These are phyloP conservation scores for Apiotrichum akiyoshidainum DNA, from an alignment of 1,284 basidiomycete genomes.

Conservation along the genomic window DNA sequence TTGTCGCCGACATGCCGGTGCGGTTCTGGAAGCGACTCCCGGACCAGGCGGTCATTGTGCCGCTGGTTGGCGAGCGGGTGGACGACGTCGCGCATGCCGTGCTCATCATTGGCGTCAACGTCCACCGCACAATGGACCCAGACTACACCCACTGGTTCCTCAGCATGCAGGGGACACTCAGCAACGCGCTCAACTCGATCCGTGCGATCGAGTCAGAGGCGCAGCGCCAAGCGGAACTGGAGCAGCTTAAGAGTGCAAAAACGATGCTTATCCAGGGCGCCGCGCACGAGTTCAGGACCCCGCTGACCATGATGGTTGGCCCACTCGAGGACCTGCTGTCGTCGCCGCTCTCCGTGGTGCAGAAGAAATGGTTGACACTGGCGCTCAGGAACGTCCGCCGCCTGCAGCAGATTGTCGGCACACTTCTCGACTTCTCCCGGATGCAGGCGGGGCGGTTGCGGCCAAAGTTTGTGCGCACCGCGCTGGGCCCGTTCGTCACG, in stretches of 20 bases:
- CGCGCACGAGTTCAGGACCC: constrained; percentile 48
- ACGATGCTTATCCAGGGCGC: constrained; percentile 21
- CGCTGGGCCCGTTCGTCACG: constrained; percentile 41
- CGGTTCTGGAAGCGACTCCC: constrained; percentile 18
- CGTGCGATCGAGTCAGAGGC: constrained; percentile 45
- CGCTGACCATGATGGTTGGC: constrained; percentile 42
- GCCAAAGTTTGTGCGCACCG: constrained; percentile 44
- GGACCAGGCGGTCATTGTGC: too few species aligned
- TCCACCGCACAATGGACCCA: constrained; percentile 40
- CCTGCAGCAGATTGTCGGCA: constrained; percentile 42
- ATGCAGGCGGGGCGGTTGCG: constrained; percentile 45
- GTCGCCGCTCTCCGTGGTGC: constrained; percentile 25
- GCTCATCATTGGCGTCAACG: constrained; percentile 50
- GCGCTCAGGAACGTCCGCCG: constrained; percentile 43
- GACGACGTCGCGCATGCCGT: constrained; percentile 44
- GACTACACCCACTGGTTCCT: constrained; percentile 44
- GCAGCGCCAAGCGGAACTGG: constrained; percentile 38
- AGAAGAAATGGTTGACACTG: constrained; percentile 28
- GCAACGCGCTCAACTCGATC: constrained; percentile 36
- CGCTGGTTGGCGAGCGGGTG: constrained; percentile 24
- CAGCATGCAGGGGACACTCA: constrained; percentile 37
- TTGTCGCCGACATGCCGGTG: constrained; percentile 39
- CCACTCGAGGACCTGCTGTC: constrained; percentile 37
- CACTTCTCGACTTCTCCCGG: constrained; percentile 47
- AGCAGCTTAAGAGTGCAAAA: constrained; percentile 49